Evolutionary conservation across 2,329 filamentous ascomycete genomes (phyloP), one percentile per base, ranked within the genome.

Genomic region (Hymenoscyphus repandus): DNA sequence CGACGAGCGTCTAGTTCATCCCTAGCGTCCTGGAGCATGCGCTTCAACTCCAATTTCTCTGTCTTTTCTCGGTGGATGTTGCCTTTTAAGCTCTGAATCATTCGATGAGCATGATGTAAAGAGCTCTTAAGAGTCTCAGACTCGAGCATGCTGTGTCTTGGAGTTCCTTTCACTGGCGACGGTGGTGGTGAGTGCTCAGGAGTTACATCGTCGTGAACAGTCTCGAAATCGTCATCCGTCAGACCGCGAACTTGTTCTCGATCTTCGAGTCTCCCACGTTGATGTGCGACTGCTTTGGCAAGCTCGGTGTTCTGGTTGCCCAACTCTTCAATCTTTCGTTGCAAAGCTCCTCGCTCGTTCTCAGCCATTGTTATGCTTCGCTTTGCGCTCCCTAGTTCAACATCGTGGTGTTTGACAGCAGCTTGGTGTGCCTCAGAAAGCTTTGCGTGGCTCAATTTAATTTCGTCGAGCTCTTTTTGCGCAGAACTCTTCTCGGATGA

Each of bases 41-140:
- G 87, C 70, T 90, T 91, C 48, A 97, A 80, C 70, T 99, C 93
- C 27, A 97, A 80, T 75, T 96, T 99, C 69, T 99, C 93, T 0
- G 92, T 96, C 82, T 97, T 99, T 69, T 99, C 93, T 32, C 93
- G 87, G 68, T 99, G 92, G 42, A 97, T 88, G 63, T 91, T 95
- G 68, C 87, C 90, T 70, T 95, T 90, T 60, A 97, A 80, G 63
- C 90, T 95, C 68, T 97, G 92, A 52, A 99, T 96, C 72, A 95
- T 96, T 51, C 92, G 83, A 68, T 97, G 93, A 36, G 93, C 92
- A 67, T 99, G 93, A 59, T 90, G 86, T 27, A 97, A 78, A 22
- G 92, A 96, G 48, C 91, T 95, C 72, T 93, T 95, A 59, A 99
- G 74, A 0, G 93, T 99, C 72, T 99, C 93, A 0, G 90, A 86